Evolutionary conservation across 2,329 filamentous ascomycete genomes (phyloP).

Genomic region (Fusarium sp.): DNA sequence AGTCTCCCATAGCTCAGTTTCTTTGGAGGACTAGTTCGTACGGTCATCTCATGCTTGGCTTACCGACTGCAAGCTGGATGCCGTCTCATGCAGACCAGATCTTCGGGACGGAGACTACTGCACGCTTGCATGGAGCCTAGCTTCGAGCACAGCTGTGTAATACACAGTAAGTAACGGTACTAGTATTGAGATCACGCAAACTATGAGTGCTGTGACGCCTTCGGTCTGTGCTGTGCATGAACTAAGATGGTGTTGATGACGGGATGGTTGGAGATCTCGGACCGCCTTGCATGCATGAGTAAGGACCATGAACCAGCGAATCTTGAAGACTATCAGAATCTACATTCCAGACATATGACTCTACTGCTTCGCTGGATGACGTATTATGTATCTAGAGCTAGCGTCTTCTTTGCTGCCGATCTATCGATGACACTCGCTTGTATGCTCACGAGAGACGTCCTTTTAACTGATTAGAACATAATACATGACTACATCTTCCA

Average conservation of each 20-base stretch:
- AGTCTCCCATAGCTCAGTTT: neutral
- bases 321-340: neutral
- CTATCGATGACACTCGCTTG: neutral
- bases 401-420: neutral
- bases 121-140: neutral
- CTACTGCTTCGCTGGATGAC: fast-evolving
- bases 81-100: neutral
- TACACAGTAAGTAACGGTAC: no score
- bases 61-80: neutral
- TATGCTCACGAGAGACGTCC: neutral
- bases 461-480: neutral
- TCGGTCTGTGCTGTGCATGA: neutral
- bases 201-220: neutral
- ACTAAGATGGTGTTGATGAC: neutral
- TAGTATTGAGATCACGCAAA: fast-evolving
- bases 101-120: neutral
- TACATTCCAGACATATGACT: neutral
- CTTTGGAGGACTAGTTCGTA: neutral
- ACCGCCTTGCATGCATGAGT: neutral
- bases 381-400: neutral
- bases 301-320: neutral
- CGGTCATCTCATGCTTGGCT: neutral
- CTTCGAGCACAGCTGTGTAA: neutral
- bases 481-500: neutral
- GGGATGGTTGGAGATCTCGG: neutral